Conservation (phyloP, 768 basidiomycete species). For the Calocybe indica region DNA sequence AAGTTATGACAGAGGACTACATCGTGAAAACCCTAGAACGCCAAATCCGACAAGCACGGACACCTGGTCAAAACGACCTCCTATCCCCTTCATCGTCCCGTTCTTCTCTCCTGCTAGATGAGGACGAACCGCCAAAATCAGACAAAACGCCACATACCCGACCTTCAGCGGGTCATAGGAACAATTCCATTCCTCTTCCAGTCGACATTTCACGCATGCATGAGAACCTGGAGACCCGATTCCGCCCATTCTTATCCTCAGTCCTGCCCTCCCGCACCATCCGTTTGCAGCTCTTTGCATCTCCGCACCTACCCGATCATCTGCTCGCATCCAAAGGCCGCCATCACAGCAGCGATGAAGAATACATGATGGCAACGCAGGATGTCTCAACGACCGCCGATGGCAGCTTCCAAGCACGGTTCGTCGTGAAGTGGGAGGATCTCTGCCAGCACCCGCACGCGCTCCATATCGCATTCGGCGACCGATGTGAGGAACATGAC, state of each 20-base stretch:
- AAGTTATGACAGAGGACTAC: constrained; percentile 55
- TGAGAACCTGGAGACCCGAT: constrained; percentile 67
- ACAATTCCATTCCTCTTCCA: constrained; percentile 12
- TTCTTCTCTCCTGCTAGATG: constrained; percentile 7
- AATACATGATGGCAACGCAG: constrained; percentile 9
- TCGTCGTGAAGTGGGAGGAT: constrained; percentile 64
- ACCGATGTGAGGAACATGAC: constrained; percentile 45
- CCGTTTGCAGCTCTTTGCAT: constrained; percentile 55
- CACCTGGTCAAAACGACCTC: constrained; percentile 14
- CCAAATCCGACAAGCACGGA: constrained; percentile 33
- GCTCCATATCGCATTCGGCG: constrained; percentile 52
- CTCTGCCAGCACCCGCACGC: constrained; percentile 57
- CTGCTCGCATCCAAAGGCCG: constrained; percentile 8
- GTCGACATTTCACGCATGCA: constrained; percentile 46
- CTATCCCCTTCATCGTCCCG: constrained; percentile 13
- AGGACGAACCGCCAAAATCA: background rate
- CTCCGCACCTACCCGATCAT: constrained; percentile 18
- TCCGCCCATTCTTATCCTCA: constrained; percentile 79
- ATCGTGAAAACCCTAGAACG: constrained; percentile 53
- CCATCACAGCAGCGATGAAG: constrained; percentile 15
- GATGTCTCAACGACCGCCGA: constrained; percentile 51
- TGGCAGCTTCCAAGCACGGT: constrained; percentile 65
- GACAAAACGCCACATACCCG: constrained; percentile 2
- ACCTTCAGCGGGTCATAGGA: background rate
- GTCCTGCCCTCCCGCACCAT: constrained; percentile 59